Evolutionary conservation across 192 early-diverging fungal genomes (phyloP).

Genomic region (Podochytrium sp.): DNA sequence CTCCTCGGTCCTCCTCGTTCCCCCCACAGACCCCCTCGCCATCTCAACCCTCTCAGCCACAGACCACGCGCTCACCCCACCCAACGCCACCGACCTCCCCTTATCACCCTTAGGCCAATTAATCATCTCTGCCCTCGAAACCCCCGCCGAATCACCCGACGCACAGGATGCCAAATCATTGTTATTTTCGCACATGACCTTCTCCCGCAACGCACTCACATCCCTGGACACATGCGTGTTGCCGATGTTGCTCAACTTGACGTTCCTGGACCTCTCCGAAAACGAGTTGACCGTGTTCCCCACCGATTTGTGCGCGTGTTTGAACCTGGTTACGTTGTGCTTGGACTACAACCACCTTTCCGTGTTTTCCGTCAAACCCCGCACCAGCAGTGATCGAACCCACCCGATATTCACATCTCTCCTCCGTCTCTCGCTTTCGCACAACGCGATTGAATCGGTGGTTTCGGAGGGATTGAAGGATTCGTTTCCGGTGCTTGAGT

Average conservation of each 20-base stretch:
- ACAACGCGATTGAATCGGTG: slow-evolving; percentile 36
- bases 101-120: too few relatives aligned
- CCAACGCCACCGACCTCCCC: too few relatives aligned
- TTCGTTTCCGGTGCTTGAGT: slow-evolving; percentile 31
- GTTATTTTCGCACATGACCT: background rate
- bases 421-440: slow-evolving; percentile 18
- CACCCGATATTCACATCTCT: background rate
- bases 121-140: too few relatives aligned
- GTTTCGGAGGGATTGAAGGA: slow-evolving; percentile 36
- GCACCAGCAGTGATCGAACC: background rate
- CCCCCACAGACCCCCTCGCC: too few relatives aligned
- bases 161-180: background rate
- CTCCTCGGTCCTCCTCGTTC: too few relatives aligned
- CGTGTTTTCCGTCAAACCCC: background rate
- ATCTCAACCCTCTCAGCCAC: too few relatives aligned
- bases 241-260: background rate
- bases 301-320: background rate
- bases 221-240: background rate
- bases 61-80: too few relatives aligned
- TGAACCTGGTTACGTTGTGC: background rate
- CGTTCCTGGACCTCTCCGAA: background rate
- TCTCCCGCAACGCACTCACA: background rate
- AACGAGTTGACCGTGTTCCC: background rate
- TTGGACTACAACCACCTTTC: background rate
- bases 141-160: too few relatives aligned